Conservation (phyloP, 2,329 filamentous ascomycete genomes). For the Cadophora sp. region DNA sequence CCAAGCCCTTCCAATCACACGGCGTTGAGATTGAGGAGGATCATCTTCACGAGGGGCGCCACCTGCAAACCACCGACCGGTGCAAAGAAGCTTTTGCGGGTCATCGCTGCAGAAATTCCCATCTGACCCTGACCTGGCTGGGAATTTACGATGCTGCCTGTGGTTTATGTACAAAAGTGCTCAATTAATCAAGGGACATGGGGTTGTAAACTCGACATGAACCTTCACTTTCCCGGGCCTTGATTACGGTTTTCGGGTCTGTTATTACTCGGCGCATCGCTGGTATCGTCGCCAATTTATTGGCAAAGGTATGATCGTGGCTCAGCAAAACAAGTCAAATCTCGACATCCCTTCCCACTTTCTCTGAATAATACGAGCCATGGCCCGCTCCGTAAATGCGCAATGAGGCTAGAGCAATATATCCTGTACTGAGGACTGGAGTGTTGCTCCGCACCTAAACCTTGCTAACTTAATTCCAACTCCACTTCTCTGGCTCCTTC, state of each 20-base stretch:
- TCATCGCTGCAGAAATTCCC: not conserved
- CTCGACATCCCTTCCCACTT: conserved; percentile 3
- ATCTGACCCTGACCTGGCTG: not conserved
- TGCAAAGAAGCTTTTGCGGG: conserved; percentile 28
- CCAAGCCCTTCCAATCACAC: conserved; percentile 18
- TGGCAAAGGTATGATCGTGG: conserved; percentile 6
- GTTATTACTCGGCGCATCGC: conserved; percentile 3
- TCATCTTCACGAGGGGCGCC: conserved; percentile 11
- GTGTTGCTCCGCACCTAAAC: not conserved
- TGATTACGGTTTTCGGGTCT: not conserved
- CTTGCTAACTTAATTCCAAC: conserved; percentile 2
- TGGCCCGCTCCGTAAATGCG: not conserved
- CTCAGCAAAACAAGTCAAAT: conserved; percentile 6
- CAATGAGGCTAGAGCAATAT: conserved; percentile 10
- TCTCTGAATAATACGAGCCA: conserved; percentile 11
- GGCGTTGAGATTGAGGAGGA: not conserved
- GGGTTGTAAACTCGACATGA: not conserved
- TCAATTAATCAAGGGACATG: not conserved
- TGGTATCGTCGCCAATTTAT: not conserved
- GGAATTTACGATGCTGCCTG: not conserved
- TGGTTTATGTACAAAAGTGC: not conserved
- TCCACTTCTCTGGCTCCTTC: conserved; percentile 2
- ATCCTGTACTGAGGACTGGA: not conserved
- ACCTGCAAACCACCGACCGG: conserved; percentile 9
- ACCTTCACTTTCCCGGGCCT: not conserved